Evolutionary conservation across 2,329 filamentous ascomycete genomes (phyloP).

Genomic region (Achaetomium macrosporum): DNA sequence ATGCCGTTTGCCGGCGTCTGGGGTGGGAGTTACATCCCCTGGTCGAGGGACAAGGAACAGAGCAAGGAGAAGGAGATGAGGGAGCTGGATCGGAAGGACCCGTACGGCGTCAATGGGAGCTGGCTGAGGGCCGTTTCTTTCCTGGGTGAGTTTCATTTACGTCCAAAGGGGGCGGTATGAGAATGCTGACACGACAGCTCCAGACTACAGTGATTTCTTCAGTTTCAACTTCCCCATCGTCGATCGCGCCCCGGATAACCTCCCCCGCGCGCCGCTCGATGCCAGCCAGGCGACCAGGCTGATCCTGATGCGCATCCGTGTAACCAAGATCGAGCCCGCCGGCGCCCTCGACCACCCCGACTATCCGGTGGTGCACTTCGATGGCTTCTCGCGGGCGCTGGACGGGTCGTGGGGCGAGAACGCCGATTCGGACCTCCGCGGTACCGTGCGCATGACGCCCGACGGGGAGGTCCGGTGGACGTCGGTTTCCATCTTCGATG

Average conservation of each 20-base stretch:
- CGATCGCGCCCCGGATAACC: slow-evolving; percentile 33
- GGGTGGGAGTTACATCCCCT: slow-evolving; percentile 42
- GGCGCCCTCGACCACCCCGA: slow-evolving; percentile 51
- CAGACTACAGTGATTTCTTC: slow-evolving; percentile 67
- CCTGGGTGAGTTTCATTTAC: slow-evolving; percentile 11
- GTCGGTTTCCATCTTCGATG: slow-evolving; percentile 56
- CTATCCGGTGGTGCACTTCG: slow-evolving; percentile 63
- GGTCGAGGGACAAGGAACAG: slow-evolving; percentile 24
- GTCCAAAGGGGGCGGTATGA: neutral
- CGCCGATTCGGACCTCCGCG: slow-evolving; percentile 59
- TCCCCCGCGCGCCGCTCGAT: slow-evolving; percentile 48
- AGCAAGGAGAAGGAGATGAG: slow-evolving; percentile 28
- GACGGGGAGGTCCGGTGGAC: slow-evolving; percentile 73
- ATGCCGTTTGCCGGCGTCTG: slow-evolving; percentile 52
- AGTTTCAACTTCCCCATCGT: slow-evolving; percentile 59
- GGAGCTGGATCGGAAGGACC: slow-evolving; percentile 52
- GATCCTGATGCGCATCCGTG: slow-evolving; percentile 61
- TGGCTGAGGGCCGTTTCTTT: slow-evolving; percentile 57
- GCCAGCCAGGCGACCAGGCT: slow-evolving; percentile 63
- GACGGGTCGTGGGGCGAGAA: slow-evolving; percentile 64
- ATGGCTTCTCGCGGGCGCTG: slow-evolving; percentile 55
- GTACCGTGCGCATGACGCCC: slow-evolving; percentile 58
- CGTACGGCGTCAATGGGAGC: slow-evolving; percentile 64
- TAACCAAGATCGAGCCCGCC: slow-evolving; percentile 55
- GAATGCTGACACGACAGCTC: neutral